These are phyloP conservation scores for Lipomyces sp. DNA, from an alignment of 805 yeast genomes.

Conservation along the genomic window DNA sequence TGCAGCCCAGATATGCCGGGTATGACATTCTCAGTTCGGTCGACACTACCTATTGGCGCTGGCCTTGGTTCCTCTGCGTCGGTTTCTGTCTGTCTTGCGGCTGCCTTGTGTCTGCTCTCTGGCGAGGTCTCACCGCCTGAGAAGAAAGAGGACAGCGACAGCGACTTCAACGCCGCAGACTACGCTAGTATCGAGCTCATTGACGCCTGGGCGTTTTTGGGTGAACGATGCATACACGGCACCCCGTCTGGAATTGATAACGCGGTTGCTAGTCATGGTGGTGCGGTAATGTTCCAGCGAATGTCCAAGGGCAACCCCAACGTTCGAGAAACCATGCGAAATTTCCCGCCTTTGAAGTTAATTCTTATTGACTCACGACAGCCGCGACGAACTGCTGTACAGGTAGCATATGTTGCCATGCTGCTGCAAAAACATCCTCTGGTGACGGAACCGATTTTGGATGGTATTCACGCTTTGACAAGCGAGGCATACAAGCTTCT, in stretches of 20 bases:
- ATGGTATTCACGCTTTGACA: conserved; percentile 76
- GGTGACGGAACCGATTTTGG: conserved; percentile 62
- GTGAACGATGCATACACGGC: conserved; percentile 95
- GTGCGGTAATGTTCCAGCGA: conserved; percentile 89
- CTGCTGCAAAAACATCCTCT: conserved; percentile 59
- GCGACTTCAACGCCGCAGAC: conserved; percentile 39
- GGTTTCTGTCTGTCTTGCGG: conserved; percentile 77
- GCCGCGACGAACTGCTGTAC: conserved; percentile 84
- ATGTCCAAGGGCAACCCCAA: conserved; percentile 27
- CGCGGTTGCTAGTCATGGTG: conserved; percentile 94
- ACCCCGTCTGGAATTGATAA: conserved; percentile 97
- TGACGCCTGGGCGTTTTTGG: conserved; percentile 87
- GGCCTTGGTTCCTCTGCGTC: conserved; percentile 96
- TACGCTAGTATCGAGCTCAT: conserved; percentile 60
- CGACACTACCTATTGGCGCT: conserved; percentile 93
- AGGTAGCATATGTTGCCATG: conserved; percentile 76
- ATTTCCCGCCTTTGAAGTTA: conserved; percentile 74
- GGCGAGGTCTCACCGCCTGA: conserved; percentile 29
- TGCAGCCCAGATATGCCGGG: conserved; percentile 57
- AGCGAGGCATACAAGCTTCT: conserved; percentile 71
- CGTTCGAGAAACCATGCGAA: conserved; percentile 38
- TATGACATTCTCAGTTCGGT: conserved; percentile 66
- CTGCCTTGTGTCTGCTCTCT: conserved; percentile 48
- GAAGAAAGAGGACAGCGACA: not conserved
- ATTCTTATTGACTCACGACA: conserved; percentile 81